Conservation (phyloP, 2,329 filamentous ascomycete genomes). For the Sporothrix variecibatus region DNA sequence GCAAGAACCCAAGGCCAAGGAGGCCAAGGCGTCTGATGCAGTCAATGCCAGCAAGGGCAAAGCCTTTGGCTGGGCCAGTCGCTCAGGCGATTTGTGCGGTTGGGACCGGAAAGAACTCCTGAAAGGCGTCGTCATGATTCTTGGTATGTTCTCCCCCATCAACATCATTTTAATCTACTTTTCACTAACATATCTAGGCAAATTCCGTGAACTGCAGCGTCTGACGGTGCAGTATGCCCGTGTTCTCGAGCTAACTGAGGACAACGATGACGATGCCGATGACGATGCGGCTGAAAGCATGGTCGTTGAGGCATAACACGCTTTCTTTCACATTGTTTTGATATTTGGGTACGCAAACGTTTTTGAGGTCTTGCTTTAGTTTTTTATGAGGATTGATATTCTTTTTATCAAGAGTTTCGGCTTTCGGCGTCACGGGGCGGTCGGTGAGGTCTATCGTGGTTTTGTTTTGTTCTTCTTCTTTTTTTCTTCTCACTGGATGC, state of each 20-base stretch:
- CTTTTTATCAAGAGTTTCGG: neutral
- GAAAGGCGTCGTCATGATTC: constrained; percentile 86
- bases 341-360: neutral
- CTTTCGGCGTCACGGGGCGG: constrained; percentile 11
- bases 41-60: constrained; percentile 43
- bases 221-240: constrained; percentile 94
- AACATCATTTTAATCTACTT: neutral
- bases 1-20: constrained; percentile 49
- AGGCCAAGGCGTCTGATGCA: neutral
- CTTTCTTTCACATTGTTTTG: neutral
- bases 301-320: constrained; percentile 28
- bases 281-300: constrained; percentile 29
- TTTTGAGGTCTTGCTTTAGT: neutral
- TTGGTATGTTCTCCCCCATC: constrained; percentile 64
- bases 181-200: constrained; percentile 60
- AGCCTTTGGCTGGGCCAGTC: constrained; percentile 62
- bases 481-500: neutral
- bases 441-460: neutral
- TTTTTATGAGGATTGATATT: neutral
- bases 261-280: constrained; percentile 49
- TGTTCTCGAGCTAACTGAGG: constrained; percentile 65
- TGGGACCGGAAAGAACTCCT: constrained; percentile 87
- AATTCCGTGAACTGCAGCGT: constrained; percentile 91
- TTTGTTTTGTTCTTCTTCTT: neutral
- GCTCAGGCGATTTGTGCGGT: constrained; percentile 76